phyloP scores from a whole-genome alignment of 2,329 filamentous ascomycete species.

The Nemania abortiva region DNA sequence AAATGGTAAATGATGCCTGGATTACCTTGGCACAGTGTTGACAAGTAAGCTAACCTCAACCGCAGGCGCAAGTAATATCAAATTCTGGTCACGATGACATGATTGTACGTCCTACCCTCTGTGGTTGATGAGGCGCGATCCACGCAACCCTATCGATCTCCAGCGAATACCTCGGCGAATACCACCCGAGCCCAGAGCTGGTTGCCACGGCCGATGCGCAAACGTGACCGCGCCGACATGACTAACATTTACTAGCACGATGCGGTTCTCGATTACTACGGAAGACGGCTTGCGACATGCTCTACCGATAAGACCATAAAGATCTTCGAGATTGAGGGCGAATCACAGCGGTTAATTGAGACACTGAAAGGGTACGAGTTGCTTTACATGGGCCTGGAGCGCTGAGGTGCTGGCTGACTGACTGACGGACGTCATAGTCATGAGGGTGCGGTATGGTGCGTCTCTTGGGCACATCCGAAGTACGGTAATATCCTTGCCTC shows the following conservation, averaged over 20 bases:
- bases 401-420: conserved; percentile 37
- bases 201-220: conserved; percentile 28
- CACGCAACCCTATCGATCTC: neutral
- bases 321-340: conserved; percentile 97
- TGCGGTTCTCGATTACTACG: conserved; percentile 98
- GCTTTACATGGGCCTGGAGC: conserved; percentile 7
- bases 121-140: neutral
- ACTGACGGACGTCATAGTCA: conserved; percentile 69
- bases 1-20: conserved; percentile 44
- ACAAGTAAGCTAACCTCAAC: conserved; percentile 34
- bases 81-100: conserved; percentile 97
- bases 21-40: conserved; percentile 14
- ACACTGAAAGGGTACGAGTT: conserved; percentile 87
- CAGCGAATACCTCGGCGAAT: conserved; percentile 10
- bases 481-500: conserved; percentile 98
- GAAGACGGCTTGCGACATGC: conserved; percentile 93
- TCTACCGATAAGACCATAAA: conserved; percentile 99
- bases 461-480: conserved; percentile 98
- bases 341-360: conserved; percentile 88
- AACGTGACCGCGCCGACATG: conserved; percentile 15
- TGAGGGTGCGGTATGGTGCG: conserved; percentile 97
- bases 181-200: conserved; percentile 5
- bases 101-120: conserved; percentile 79
- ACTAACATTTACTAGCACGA: conserved; percentile 75
- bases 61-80: conserved; percentile 76